phyloP scores from a whole-genome alignment of 1,284 basidiomycete genomes.

The Ustilago esculenta region DNA sequence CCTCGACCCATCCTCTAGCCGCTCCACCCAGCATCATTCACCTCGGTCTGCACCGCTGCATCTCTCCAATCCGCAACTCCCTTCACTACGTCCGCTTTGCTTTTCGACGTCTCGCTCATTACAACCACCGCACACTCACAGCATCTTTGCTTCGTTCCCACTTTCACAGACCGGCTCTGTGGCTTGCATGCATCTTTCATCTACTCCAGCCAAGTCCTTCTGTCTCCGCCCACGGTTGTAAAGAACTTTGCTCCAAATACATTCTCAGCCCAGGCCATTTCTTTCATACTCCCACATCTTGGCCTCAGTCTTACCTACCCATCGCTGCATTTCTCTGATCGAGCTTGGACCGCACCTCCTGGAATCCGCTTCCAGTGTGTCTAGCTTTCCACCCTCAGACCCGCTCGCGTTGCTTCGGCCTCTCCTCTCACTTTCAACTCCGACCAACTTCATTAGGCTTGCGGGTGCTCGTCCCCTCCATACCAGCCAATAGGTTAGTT shows the following conservation, averaged over 20 bases:
- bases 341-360: slow-evolving; percentile 6
- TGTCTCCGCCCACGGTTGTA: slow-evolving; percentile 16
- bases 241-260: background rate
- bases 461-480: no score
- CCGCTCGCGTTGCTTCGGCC: slow-evolving; percentile 1
- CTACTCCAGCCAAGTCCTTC: slow-evolving; percentile 3
- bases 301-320: background rate
- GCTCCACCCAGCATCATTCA: slow-evolving; percentile 3
- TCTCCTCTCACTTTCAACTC: slow-evolving; percentile 1
- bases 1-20: background rate
- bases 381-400: slow-evolving; percentile 5
- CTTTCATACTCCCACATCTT: slow-evolving; percentile 1
- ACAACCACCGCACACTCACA: slow-evolving; percentile 3
- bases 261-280: background rate
- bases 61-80: background rate
- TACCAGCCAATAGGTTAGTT: no score
- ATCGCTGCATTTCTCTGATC: background rate
- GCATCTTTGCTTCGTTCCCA: background rate
- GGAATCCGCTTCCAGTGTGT: slow-evolving; percentile 2
- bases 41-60: slow-evolving; percentile 1
- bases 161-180: slow-evolving; percentile 38
- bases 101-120: slow-evolving; percentile 12
- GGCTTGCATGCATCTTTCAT: slow-evolving; percentile 21
- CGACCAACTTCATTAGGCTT: slow-evolving; percentile 28
- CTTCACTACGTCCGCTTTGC: background rate